Evolutionary conservation across 306 rosid genomes (phyloP).

Genomic region (Cicer arietinum): DNA sequence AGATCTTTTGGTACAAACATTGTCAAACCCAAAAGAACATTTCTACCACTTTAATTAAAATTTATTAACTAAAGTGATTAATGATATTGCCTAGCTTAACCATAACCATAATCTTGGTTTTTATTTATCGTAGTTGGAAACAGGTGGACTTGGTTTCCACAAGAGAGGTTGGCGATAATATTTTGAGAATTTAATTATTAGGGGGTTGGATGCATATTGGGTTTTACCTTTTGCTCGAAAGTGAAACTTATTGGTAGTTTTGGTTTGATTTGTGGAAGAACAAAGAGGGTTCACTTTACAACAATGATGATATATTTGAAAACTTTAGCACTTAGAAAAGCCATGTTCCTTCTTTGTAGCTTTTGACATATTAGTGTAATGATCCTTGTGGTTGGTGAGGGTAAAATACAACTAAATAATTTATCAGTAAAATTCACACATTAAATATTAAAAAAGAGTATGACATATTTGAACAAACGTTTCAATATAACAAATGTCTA

Average conservation of each 20-base stretch:
- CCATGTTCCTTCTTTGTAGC: conserved; percentile 41
- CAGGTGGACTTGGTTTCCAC: conserved; percentile 49
- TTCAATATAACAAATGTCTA: no score
- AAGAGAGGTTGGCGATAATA: conserved; percentile 35
- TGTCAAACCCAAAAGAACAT: conserved; percentile 56
- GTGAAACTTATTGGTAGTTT: conserved; percentile 38
- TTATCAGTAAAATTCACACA: no score
- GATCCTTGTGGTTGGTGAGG: conserved; percentile 46
- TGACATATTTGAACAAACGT: no score
- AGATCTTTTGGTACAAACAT: conserved; percentile 39
- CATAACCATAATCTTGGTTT: conserved; percentile 37
- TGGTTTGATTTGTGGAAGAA: conserved; percentile 47
- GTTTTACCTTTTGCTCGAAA: conserved; percentile 33
- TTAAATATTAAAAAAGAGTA: no score
- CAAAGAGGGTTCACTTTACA: conserved; percentile 33
- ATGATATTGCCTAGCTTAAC: conserved; percentile 42
- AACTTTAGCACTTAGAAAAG: conserved; percentile 53
- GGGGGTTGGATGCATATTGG: conserved; percentile 36
- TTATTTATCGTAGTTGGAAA: conserved; percentile 42
- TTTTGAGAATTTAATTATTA: conserved; percentile 6
- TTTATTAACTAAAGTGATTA: conserved; percentile 27
- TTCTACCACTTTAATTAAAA: conserved; percentile 40
- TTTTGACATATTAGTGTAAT: conserved; percentile 49
- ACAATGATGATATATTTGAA: conserved; percentile 52
- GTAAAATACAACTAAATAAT: conserved; percentile 7